These are phyloP conservation scores for Pythium monospermum DNA, from an alignment of 352 stramenopile genomes.

Conservation along the genomic window DNA sequence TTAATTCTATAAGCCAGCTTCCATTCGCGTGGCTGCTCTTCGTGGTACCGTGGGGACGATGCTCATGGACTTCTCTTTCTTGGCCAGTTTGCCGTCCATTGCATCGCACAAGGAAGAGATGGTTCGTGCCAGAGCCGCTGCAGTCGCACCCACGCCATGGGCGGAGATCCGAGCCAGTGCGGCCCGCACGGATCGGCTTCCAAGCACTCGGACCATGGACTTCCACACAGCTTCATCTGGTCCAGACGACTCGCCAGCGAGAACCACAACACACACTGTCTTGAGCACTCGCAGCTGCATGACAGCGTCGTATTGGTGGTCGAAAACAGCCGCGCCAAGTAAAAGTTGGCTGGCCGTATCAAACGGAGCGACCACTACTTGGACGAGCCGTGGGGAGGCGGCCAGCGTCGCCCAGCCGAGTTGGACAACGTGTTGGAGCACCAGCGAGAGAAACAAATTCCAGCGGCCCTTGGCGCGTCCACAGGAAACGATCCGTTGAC, in stretches of 20 bases:
- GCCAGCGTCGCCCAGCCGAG: background rate
- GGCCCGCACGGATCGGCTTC: conserved; percentile 4
- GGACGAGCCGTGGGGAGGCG: background rate
- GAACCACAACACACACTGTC: conserved; percentile 10
- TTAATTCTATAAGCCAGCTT: too few species aligned
- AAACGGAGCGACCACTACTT: background rate
- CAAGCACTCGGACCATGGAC: conserved; percentile 1
- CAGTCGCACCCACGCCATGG: conserved; percentile 1
- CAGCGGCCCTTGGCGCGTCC: background rate
- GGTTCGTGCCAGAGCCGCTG: conserved; percentile 1
- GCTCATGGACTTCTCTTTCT: background rate
- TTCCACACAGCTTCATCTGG: conserved; percentile 1
- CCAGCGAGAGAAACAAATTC: background rate
- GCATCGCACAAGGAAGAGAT: conserved; percentile 10
- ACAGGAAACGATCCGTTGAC: background rate
- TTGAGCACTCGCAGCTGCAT: conserved; percentile 14
- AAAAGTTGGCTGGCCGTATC: too few species aligned
- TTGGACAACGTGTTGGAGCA: background rate
- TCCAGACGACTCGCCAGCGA: background rate
- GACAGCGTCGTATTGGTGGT: too few species aligned
- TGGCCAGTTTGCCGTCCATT: conserved; percentile 5
- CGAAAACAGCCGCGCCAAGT: too few species aligned
- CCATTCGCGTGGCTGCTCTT: too few species aligned
- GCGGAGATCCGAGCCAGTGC: conserved; percentile 7
- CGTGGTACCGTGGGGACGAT: too few species aligned